Conservation (phyloP, 2,329 filamentous ascomycete species). For the Sclerotinia subarctica region DNA sequence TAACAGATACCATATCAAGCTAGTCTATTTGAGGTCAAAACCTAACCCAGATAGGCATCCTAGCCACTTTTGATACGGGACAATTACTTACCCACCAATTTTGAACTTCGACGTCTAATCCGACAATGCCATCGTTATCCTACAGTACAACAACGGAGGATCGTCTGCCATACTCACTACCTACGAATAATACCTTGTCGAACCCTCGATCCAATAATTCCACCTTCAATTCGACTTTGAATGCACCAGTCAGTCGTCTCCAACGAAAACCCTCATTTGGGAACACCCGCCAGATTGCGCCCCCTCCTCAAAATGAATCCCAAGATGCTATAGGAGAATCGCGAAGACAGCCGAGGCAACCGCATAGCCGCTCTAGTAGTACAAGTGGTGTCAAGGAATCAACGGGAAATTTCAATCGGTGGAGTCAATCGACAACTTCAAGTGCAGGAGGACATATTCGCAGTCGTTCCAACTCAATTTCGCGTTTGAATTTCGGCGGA, state of each 20-base stretch:
- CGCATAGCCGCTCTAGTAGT: slow-evolving; percentile 21
- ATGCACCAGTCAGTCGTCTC: slow-evolving; percentile 2
- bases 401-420: slow-evolving; percentile 50
- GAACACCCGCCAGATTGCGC: slow-evolving; percentile 19
- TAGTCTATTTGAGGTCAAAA: neutral
- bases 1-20: slow-evolving; percentile 1
- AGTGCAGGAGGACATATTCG: slow-evolving; percentile 40
- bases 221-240: slow-evolving; percentile 9
- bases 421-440: slow-evolving; percentile 52
- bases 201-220: slow-evolving; percentile 4
- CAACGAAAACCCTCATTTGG: slow-evolving; percentile 19
- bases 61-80: slow-evolving; percentile 18
- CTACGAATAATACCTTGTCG: neutral
- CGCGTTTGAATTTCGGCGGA: slow-evolving; percentile 29
- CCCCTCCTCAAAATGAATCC: slow-evolving; percentile 19
- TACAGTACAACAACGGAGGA: slow-evolving; percentile 21
- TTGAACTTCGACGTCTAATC: slow-evolving; percentile 16
- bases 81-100: slow-evolving; percentile 13
- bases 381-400: slow-evolving; percentile 37
- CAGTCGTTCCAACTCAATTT: slow-evolving; percentile 21
- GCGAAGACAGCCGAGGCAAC: slow-evolving; percentile 38
- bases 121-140: slow-evolving; percentile 21
- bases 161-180: slow-evolving; percentile 14
- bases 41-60: slow-evolving; percentile 16
- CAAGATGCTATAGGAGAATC: slow-evolving; percentile 21